These are phyloP conservation scores for Colletotrichum liaoningense DNA, from an alignment of 2,329 filamentous ascomycete species.

Conservation along the genomic window DNA sequence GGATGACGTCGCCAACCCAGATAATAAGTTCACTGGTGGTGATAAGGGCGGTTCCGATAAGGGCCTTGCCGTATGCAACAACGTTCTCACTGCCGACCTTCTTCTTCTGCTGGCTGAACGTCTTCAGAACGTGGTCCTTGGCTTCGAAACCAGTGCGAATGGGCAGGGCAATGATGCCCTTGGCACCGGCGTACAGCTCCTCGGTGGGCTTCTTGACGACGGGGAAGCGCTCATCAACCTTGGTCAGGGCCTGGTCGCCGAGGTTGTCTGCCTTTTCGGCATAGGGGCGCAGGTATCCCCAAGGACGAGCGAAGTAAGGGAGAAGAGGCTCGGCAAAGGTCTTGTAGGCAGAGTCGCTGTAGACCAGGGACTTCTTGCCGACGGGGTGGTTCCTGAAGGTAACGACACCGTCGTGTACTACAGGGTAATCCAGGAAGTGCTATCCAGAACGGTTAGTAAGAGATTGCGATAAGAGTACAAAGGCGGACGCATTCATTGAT, in stretches of 20 bases:
- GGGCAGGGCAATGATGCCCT: slow-evolving; percentile 71
- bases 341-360: slow-evolving; percentile 80
- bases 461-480: background rate
- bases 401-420: slow-evolving; percentile 82
- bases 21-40: slow-evolving; percentile 73
- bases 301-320: slow-evolving; percentile 82
- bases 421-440: slow-evolving; percentile 88
- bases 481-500: too few species aligned
- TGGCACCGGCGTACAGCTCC: slow-evolving; percentile 74
- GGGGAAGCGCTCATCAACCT: slow-evolving; percentile 78
- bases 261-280: slow-evolving; percentile 83
- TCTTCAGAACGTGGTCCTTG: slow-evolving; percentile 69
- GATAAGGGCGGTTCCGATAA: slow-evolving; percentile 74
- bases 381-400: slow-evolving; percentile 85
- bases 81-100: slow-evolving; percentile 73
- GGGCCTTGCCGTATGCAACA: slow-evolving; percentile 77
- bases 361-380: slow-evolving; percentile 83
- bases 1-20: slow-evolving; percentile 70
- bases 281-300: slow-evolving; percentile 86
- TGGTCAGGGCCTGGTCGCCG: slow-evolving; percentile 76
- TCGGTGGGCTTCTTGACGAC: slow-evolving; percentile 80
- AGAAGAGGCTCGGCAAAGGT: slow-evolving; percentile 82
- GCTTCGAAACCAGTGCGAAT: slow-evolving; percentile 70
- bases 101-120: slow-evolving; percentile 70
- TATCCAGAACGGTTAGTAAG: slow-evolving; percentile 48